Base-by-base conservation (phyloP, 179 eudicot genomes). In the Kewa caespitosa region DNA sequence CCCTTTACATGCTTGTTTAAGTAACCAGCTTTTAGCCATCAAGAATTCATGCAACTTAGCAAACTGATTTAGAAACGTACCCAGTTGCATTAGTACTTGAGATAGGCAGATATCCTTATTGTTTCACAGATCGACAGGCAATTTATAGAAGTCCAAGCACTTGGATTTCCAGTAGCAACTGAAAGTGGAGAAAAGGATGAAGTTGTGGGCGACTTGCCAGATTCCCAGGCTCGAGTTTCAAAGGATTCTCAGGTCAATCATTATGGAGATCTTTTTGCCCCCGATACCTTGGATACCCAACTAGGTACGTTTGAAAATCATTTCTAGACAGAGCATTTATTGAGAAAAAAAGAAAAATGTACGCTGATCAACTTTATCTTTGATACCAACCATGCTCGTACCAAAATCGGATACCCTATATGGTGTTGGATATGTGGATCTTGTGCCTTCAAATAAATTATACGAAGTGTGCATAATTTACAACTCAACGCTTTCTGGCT, bases 271-370 rank as follows among this genome's bases (percentile, higher is more conserved):
- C 85, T 86, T 43, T 90, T 75, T 80, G 94, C 83, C 69, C 97
- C 96, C 37, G 98, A 93, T 84, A 81, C 90, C 64, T 86, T 84
- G 69, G 93, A 93, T 72, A 68, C 75, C 72, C 78, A 65, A 43
- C 85, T 78, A 78, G 96, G 97, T 90, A 85, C 30, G n/a, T n/a
- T n/a, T 77, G 14, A 48, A 62, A 64, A 31, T 60, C 42, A 54
- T 37, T 69, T 54, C n/a, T n/a, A n/a, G n/a, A n/a, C n/a, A n/a
- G n/a, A n/a, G n/a, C n/a, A n/a, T n/a, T n/a, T n/a, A n/a, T n/a
- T n/a, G n/a, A n/a, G n/a, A n/a, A n/a, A n/a, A n/a, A n/a, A n/a
- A n/a, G n/a, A 28, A 71, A 52, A 43, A 28, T 72, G n/a, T 32
- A 38, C 15, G 37, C 52, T 67, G 50, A 39, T n/a, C 57, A 46